phyloP scores from a whole-genome alignment of 2,329 filamentous ascomycete genomes.

The Parascedosporium putredinis region DNA sequence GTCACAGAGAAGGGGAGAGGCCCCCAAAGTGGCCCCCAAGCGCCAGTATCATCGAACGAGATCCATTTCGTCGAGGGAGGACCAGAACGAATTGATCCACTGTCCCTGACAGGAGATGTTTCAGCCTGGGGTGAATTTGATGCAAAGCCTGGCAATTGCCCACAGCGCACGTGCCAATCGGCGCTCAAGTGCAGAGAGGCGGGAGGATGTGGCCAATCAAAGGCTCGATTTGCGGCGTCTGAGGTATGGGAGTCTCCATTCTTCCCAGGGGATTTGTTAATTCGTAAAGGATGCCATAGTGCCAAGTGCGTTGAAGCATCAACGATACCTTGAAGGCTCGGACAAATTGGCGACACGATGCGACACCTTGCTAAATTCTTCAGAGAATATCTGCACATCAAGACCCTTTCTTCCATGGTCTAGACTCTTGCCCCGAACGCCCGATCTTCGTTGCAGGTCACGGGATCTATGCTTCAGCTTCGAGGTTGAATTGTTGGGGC shows the following conservation, averaged over 20 bases:
- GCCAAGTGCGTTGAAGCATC: not conserved
- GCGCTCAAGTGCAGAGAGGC: not conserved
- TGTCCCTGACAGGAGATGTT: conserved; percentile 7
- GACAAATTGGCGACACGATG: not conserved
- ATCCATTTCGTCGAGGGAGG: not conserved
- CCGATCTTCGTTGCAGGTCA: not conserved
- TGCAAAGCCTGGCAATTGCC: conserved; percentile 1
- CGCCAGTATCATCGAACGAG: conserved; percentile 1
- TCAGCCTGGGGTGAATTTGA: conserved; percentile 1
- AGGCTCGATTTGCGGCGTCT: not conserved
- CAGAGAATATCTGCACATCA: not conserved
- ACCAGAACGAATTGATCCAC: conserved; percentile 5
- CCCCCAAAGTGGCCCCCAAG: not conserved
- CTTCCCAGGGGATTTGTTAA: too few species aligned
- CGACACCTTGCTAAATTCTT: not conserved
- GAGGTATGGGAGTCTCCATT: not conserved
- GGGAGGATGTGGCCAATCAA: not conserved
- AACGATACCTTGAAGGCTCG: not conserved
- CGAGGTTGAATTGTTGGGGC: too few species aligned
- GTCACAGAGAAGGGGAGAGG: conserved; percentile 1
- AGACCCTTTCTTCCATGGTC: not conserved
- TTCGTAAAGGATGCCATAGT: not conserved
- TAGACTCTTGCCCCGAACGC: not conserved
- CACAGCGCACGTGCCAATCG: conserved; percentile 1
- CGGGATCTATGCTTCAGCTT: not conserved